Conservation (phyloP, 805 yeast genomes). For the Gaillardinia entomophila region DNA sequence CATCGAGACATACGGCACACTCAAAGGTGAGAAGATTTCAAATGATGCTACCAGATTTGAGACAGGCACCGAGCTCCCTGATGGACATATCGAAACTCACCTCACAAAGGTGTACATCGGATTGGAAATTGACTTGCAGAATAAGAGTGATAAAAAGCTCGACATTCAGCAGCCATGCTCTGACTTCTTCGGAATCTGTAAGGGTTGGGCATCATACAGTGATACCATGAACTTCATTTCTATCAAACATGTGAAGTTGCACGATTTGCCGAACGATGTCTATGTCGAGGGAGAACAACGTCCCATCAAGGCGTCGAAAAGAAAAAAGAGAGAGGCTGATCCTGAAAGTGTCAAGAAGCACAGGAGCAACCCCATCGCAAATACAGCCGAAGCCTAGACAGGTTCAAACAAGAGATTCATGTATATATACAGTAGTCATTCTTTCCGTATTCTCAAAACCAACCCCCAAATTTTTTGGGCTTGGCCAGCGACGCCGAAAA, state of each 20-base stretch:
- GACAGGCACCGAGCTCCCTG: constrained; percentile 19
- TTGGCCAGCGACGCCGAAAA: constrained; percentile 5
- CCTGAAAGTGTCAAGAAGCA: constrained; percentile 14
- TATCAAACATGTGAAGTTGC: constrained; percentile 67
- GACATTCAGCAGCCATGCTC: constrained; percentile 88
- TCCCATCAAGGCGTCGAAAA: constrained; percentile 53
- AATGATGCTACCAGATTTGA: constrained; percentile 13
- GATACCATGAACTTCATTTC: constrained; percentile 54
- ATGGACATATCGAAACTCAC: constrained; percentile 35
- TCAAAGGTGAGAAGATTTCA: constrained; percentile 44
- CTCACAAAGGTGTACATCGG: constrained; percentile 81
- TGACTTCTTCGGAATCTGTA: constrained; percentile 79
- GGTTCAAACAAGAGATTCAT: too few relatives aligned
- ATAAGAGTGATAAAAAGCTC: constrained; percentile 50
- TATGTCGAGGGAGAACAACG: constrained; percentile 70
- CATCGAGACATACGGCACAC: constrained; percentile 58
- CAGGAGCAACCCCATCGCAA: constrained; percentile 7
- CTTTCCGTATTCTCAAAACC: too few relatives aligned
- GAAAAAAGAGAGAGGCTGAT: constrained; percentile 20
- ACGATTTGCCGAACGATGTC: constrained; percentile 82
- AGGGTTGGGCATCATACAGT: constrained; percentile 63
- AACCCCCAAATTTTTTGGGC: constrained; percentile 10
- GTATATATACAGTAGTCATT: neutral
- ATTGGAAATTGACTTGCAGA: constrained; percentile 44
- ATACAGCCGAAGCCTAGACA: neutral